Evolutionary conservation across 257 asterid species (phyloP).

Genomic region (Plectranthus barbatus): DNA sequence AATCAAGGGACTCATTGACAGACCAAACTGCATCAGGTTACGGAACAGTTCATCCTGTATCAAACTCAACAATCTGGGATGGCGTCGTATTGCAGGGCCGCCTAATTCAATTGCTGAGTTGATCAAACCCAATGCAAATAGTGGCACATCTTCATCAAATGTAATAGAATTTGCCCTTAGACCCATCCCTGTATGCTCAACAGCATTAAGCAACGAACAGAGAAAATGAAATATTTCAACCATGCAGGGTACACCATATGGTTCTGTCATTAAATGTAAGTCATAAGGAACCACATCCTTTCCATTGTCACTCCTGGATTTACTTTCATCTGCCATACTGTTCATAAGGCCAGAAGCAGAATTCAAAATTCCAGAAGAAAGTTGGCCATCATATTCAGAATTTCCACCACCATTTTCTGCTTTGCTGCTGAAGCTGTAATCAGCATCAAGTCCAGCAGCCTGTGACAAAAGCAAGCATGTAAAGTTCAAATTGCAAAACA

Average conservation of each 20-base stretch:
- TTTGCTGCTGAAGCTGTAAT: constrained; percentile 45
- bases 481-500: constrained; percentile 11
- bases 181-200: constrained; percentile 69
- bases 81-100: constrained; percentile 61
- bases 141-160: constrained; percentile 93
- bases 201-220: constrained; percentile 80
- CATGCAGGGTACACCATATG: constrained; percentile 95
- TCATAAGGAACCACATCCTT: constrained; percentile 76
- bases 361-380: constrained; percentile 43
- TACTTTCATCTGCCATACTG: constrained; percentile 49
- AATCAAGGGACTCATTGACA: constrained; percentile 83
- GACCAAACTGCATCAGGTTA: constrained; percentile 88
- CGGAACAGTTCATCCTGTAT: constrained; percentile 90
- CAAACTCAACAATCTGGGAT: constrained; percentile 82
- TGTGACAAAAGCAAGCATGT: constrained; percentile 21
- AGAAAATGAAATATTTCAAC: constrained; percentile 91
- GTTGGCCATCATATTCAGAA: constrained; percentile 51
- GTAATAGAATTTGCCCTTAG: constrained; percentile 73
- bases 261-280: constrained; percentile 73
- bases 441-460: constrained; percentile 44
- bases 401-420: constrained; percentile 61
- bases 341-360: constrained; percentile 45
- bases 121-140: constrained; percentile 83
- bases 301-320: constrained; percentile 18
- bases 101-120: constrained; percentile 91